Percentiles rank a stretch among this genome's conserved stretches.
Conservation (phyloP, 1,139 yeast species). For the Kodamaea alishanica region DNA sequence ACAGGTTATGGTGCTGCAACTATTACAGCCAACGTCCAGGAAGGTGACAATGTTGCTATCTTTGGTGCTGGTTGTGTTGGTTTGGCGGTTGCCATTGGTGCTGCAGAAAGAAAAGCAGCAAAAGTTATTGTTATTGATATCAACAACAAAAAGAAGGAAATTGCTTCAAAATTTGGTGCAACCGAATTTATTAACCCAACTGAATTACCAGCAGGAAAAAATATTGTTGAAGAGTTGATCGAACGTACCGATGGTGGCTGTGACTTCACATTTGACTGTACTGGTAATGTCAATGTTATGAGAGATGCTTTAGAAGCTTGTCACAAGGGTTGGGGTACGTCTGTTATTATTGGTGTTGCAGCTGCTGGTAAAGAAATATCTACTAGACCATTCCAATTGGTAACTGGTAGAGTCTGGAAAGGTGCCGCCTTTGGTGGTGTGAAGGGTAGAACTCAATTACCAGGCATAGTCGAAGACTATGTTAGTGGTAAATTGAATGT, state of each 20-base stretch:
- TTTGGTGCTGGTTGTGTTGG: slow-evolving; percentile 99
- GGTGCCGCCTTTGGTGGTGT: slow-evolving; percentile 99
- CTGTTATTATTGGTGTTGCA: slow-evolving; percentile 94
- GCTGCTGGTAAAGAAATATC: slow-evolving; percentile 96
- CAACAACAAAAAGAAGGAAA: slow-evolving; percentile 75
- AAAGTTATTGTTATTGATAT: slow-evolving; percentile 85
- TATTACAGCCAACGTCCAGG: slow-evolving; percentile 86
- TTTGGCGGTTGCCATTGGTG: slow-evolving; percentile 93
- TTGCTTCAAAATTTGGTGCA: slow-evolving; percentile 91
- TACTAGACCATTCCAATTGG: slow-evolving; percentile 97
- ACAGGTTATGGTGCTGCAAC: slow-evolving; percentile 98
- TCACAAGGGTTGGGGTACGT: slow-evolving; percentile 98
- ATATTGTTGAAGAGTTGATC: slow-evolving; percentile 78
- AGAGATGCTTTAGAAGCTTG: slow-evolving; percentile 93
- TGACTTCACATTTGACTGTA: slow-evolving; percentile 94
- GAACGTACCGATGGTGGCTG: slow-evolving; percentile 96
- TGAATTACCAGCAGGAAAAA: slow-evolving; percentile 64
- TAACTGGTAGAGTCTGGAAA: slow-evolving; percentile 97
- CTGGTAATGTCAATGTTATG: slow-evolving; percentile 95
- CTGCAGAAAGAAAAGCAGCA: slow-evolving; percentile 73
- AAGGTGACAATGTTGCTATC: slow-evolving; percentile 92
- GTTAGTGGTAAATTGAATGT: slow-evolving; percentile 80
- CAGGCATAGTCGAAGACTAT: slow-evolving; percentile 84
- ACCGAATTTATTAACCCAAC: slow-evolving; percentile 90
- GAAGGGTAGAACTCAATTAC: slow-evolving; percentile 95